Evolutionary conservation across 2,329 filamentous ascomycete species (phyloP).

Genomic region (Didymella pinodella): DNA sequence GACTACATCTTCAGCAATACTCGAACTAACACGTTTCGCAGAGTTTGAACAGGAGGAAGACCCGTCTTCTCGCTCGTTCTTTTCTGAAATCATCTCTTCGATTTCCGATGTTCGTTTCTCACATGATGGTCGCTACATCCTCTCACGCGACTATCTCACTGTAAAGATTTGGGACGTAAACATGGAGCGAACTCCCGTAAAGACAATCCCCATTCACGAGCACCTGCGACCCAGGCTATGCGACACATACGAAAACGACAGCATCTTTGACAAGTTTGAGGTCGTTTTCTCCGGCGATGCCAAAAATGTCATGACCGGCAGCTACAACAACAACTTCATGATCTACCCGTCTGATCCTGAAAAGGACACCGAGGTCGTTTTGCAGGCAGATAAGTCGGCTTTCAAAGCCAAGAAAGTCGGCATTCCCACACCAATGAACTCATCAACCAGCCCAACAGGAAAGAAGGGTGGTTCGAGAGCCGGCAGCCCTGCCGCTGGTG

Average conservation of each 20-base stretch:
- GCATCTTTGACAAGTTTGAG: slow-evolving; percentile 99
- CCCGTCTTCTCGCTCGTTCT: slow-evolving; percentile 95
- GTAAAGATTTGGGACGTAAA: slow-evolving; percentile 99
- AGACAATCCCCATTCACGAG: slow-evolving; percentile 98
- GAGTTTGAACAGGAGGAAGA: slow-evolving; percentile 99
- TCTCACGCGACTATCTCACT: slow-evolving; percentile 96
- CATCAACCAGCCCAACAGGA: slow-evolving; percentile 74
- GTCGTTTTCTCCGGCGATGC: slow-evolving; percentile 98
- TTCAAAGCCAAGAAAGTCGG: slow-evolving; percentile 99
- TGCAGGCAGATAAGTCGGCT: slow-evolving; percentile 97
- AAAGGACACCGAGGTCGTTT: slow-evolving; percentile 94
- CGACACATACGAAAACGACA: slow-evolving; percentile 99
- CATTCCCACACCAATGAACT: slow-evolving; percentile 95
- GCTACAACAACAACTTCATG: slow-evolving; percentile 99
- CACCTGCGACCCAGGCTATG: slow-evolving; percentile 92
- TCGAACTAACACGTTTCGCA: slow-evolving; percentile 50
- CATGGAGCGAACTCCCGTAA: slow-evolving; percentile 96
- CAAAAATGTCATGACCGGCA: slow-evolving; percentile 99
- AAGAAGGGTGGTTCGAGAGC: slow-evolving; percentile 92
- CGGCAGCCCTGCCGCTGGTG: slow-evolving; percentile 80
- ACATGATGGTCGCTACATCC: slow-evolving; percentile 92
- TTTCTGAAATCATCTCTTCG: slow-evolving; percentile 99
- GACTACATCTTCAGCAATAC: neutral
- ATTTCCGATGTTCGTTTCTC: slow-evolving; percentile 99
- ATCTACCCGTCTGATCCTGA: slow-evolving; percentile 97